Base-by-base conservation (phyloP, 1,139 yeast species). In the Sugiyamaella neomexicana region DNA sequence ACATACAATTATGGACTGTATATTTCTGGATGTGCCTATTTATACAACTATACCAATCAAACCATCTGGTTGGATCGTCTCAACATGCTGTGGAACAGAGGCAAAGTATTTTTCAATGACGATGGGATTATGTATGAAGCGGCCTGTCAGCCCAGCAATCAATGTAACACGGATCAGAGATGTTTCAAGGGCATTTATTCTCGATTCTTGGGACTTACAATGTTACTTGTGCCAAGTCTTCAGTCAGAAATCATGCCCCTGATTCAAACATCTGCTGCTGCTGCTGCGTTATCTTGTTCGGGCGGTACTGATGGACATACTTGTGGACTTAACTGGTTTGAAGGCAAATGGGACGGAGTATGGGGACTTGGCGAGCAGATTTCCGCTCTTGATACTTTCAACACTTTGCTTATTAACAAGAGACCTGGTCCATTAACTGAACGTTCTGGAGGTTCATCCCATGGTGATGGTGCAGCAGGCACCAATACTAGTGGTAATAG, bases 331-430 rank as follows among this genome's bases (percentile, higher is more conserved):
- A 74, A 79, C 64, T 87, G 95, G 95, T 65, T 67, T 38, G 57
- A 58, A 8, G 65, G 67, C 8, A 72, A 76, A 8, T 83, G 86
- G 82, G 95, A 87, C 71, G 84, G 81, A 2, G 64, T 67, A 42
- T 86, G 78, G 65, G 95, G 95, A 5, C 73, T 88, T 20, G 95
- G 95, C 39, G 93, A 88, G 68, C 91, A 88, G 67, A 81, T 85
- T 78, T 75, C 80, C 53, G 91, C 95, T 0, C 73, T 88, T 56
- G 95, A 86, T 64, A 80, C 80, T n/a, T 78, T 88, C 45, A 80
- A 77, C 61, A 69, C 75, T 42, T 61, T 80, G 51, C 65, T 81
- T 37, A 69, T 75, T 13, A 66, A 67, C 52, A 61, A 70, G 3
- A 67, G 68, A 46, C 72, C 72, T 1, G 74, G 75, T 0, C 82